These are phyloP conservation scores for Solanum clarkiae DNA, from an alignment of 257 asterid species.

Conservation along the genomic window DNA sequence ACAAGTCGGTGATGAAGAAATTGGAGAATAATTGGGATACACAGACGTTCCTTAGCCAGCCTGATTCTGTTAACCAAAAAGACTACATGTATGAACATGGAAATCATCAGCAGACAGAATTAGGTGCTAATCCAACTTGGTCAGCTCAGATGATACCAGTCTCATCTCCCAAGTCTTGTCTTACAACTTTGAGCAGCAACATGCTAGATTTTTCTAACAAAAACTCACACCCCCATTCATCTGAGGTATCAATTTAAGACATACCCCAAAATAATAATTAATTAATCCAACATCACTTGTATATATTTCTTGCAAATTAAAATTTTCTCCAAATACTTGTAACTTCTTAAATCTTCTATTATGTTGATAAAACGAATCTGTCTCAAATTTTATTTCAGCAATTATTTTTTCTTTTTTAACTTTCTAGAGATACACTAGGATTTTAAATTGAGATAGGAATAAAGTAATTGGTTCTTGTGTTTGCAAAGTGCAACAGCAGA, in stretches of 20 bases:
- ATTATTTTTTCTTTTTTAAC: not conserved
- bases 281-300: not conserved
- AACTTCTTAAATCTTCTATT: not conserved
- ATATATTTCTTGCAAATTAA: too few relatives aligned
- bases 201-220: constrained; percentile 41
- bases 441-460: not conserved
- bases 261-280: not conserved
- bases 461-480: not conserved
- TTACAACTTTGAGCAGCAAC: constrained; percentile 32
- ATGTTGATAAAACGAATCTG: not conserved
- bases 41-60: constrained; percentile 19
- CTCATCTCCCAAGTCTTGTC: constrained; percentile 48
- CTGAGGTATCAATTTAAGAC: constrained; percentile 27
- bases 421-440: not conserved
- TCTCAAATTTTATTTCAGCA: not conserved
- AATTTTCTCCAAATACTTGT: too few relatives aligned
- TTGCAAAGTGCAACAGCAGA: constrained; percentile 46
- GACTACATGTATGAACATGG: constrained; percentile 8
- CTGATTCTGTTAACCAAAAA: constrained; percentile 16
- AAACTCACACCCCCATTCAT: constrained; percentile 26
- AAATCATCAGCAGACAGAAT: not conserved
- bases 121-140: constrained; percentile 17
- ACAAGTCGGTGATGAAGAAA: constrained; percentile 18
- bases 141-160: constrained; percentile 24
- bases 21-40: constrained; percentile 43